Base-by-base conservation (phyloP, 768 basidiomycete genomes). In the Bullera alba region DNA sequence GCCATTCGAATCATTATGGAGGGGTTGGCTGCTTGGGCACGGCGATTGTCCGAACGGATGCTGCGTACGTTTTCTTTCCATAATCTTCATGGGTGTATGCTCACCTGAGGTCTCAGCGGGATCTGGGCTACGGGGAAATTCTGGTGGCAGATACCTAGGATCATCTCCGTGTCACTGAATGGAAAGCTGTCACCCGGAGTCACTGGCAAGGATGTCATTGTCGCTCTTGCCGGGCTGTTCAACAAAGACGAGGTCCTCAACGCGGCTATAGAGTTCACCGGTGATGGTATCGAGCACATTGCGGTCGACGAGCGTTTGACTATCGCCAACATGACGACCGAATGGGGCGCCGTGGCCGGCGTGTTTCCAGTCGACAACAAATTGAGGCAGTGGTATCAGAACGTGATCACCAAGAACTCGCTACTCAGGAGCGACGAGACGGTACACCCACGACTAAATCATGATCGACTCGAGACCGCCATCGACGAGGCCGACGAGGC, bases 251-350 rank as follows among this genome's bases (percentile, higher is more conserved):
- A 97, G 70, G 95, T 97, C 2, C 79, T 99, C 41, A 99, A 99
- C 64, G 86, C 86, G 23, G 95, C 92, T 1, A 83, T 99, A 71
- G 95, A 99, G 71, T 99, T 99, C 71, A 83, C 84, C 0, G 95
- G 95, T 10, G 83, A 87, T 28, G 95, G 95, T 22, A 79, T 96
- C 8, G 67, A 79, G 16, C 78, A 81, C 16, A 77, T 99, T 42
- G 74, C 81, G 3, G 80, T 99, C 48, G 93, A 99, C 66, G 92
- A 97, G 61, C 81, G 95, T 35, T 78, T 99, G 39, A 92, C 93
- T 0, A 97, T 97, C 58, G 78, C 91, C n/a, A 97, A 99, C 73
- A 99, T 97, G 95, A 97, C 95, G 4, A 97, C 95, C 26, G 95
- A 99, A 73, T 99, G 95, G 95, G 95, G 95, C 37, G 95, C 95